phyloP scores from a whole-genome alignment of 179 eudicot genomes.

The Gypsophila paniculata region DNA sequence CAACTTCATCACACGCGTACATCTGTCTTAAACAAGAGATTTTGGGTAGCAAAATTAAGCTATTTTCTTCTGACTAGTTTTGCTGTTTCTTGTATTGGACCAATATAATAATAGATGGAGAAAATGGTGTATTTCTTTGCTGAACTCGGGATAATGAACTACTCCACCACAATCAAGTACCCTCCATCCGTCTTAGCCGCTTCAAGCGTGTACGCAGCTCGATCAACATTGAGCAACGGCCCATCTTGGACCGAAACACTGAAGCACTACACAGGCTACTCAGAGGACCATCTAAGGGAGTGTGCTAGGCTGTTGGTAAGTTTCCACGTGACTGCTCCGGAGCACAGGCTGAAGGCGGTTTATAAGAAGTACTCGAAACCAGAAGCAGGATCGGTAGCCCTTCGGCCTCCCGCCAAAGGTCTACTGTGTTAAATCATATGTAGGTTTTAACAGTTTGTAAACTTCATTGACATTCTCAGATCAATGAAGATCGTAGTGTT shows the following conservation, averaged over 20 bases:
- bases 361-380: constrained; percentile 57
- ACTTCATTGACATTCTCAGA: constrained; percentile 2
- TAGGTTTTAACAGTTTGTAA: constrained; percentile 8
- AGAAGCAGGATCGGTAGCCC: constrained; percentile 51
- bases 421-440: constrained; percentile 37
- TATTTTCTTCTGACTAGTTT: neutral
- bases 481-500: constrained; percentile 2
- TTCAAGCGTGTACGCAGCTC: constrained; percentile 65
- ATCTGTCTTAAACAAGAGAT: too few species aligned
- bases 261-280: constrained; percentile 56
- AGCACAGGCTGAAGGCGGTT: constrained; percentile 47
- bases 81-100: neutral
- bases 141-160: constrained; percentile 63
- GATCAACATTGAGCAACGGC: constrained; percentile 47
- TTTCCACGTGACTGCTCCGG: constrained; percentile 52
- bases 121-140: constrained; percentile 61
- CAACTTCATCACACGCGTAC: too few species aligned
- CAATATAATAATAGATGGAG: constrained; percentile 44
- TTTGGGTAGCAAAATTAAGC: too few species aligned
- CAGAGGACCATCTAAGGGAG: constrained; percentile 56
- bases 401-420: constrained; percentile 55
- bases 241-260: constrained; percentile 69
- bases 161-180: constrained; percentile 39
- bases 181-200: constrained; percentile 68
- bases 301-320: constrained; percentile 62